Evolutionary conservation across 2,329 filamentous ascomycete genomes (phyloP), one percentile per base, ranked within the genome.

Genomic region (Remersonia thermophila): DNA sequence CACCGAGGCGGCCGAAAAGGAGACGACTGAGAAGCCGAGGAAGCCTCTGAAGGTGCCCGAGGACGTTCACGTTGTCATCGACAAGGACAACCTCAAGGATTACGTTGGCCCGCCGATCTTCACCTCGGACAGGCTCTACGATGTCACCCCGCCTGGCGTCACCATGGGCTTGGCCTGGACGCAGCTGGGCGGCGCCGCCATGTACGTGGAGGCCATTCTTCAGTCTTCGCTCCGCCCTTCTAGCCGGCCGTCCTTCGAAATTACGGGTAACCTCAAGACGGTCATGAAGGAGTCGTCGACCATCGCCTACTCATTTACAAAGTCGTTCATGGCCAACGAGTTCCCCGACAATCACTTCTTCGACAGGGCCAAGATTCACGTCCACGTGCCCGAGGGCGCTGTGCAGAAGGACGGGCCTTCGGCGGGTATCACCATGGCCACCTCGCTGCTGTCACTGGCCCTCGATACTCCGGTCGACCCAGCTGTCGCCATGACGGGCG

Each of bases 151-250:
- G 3, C 75, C 91, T 2, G 91, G 91, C 59, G 91, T 98, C 12
- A 83, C 87, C 15, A 96, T 98, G 91, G 91, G 91, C 46, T 73
- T 98, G 35, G 91, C 91, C 7, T 98, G 91, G 91, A 98, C 93
- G 7, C 84, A 86, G 54, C 85, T 98, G 74, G 91, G 91, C 42
- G 91, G 91, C 41, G 85, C 91, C 4, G 91, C 91, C 35, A 78
- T 98, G 56, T 98, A 98, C 59, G 84, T 98, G 39, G 91, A 98
- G 61, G 93, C 87, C 1, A 96, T 98, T 44, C 66, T 98, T 35
- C 87, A 98, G 56, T 82, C 78, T 41, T 76, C 83, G 0, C 71
- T 96, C 32, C 76, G 76, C 9, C 69, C 78, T 18, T 71, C 71
- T 39, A 89, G 83, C 17, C 72, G 80, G 13, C 81, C 89, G 6